Conservation (phyloP, 305 asterid species). For the Plantago lanceolata region DNA sequence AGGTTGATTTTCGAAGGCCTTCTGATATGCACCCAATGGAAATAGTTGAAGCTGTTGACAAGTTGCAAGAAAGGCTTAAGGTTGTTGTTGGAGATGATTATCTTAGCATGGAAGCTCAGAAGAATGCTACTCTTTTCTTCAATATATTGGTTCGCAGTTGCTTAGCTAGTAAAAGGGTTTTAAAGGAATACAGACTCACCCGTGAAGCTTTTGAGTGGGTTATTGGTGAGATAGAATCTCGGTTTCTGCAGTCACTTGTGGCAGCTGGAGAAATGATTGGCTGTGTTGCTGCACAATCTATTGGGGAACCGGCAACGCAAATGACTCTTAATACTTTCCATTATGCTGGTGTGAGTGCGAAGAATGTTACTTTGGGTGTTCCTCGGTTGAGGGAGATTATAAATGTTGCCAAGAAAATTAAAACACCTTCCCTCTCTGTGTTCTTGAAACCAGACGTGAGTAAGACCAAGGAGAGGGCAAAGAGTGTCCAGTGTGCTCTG, state of each 20-base stretch:
- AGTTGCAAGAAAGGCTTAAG: conserved; percentile 90
- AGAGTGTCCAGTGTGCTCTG: conserved; percentile 92
- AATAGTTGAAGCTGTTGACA: conserved; percentile 97
- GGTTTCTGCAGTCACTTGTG: conserved; percentile 93
- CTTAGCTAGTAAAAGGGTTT: conserved; percentile 91
- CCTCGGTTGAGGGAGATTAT: conserved; percentile 99
- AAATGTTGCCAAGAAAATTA: conserved; percentile 93
- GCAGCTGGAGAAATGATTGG: conserved; percentile 99
- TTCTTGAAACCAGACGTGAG: conserved; percentile 73
- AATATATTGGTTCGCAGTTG: conserved; percentile 94
- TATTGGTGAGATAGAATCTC: conserved; percentile 93
- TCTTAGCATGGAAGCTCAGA: conserved; percentile 95
- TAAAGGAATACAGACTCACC: conserved; percentile 87
- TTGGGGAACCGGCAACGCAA: conserved; percentile 98
- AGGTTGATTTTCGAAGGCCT: conserved; percentile 88
- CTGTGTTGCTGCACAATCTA: conserved; percentile 96
- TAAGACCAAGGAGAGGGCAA: conserved; percentile 84
- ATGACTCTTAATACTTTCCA: conserved; percentile 98
- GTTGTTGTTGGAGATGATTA: conserved; percentile 98
- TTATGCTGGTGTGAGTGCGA: conserved; percentile 99
- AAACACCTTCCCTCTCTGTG: conserved; percentile 94
- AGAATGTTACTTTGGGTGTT: conserved; percentile 96
- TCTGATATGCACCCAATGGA: conserved; percentile 99
- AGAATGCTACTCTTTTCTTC: conserved; percentile 96
- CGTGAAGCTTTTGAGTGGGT: conserved; percentile 99